Conservation (phyloP, 2,329 filamentous ascomycete species). For the Aureobasidium musti region DNA sequence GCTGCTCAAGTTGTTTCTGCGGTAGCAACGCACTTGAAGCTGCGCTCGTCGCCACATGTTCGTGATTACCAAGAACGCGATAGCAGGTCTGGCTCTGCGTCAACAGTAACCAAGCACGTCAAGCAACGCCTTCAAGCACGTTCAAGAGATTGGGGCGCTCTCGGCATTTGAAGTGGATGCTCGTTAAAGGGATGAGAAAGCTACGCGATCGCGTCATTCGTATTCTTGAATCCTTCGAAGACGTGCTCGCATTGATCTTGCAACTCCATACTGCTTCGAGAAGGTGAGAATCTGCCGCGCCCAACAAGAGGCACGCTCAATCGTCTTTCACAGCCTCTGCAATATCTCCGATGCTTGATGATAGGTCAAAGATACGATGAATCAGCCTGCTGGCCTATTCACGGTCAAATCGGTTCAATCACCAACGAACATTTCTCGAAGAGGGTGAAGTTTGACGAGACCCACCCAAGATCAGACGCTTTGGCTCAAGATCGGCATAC, state of each 20-base stretch:
- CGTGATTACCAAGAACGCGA: too few relatives aligned
- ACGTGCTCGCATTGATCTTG: background rate
- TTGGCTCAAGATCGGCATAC: conserved; percentile 7
- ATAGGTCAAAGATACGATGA: background rate
- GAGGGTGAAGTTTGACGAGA: conserved; percentile 8
- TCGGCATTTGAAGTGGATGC: background rate
- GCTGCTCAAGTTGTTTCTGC: too few relatives aligned
- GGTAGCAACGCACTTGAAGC: too few relatives aligned
- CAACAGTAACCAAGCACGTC: background rate
- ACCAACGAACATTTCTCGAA: conserved; percentile 3
- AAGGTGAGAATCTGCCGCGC: too few relatives aligned
- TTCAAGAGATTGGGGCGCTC: background rate
- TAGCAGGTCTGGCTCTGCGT: too few relatives aligned
- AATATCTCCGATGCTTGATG: background rate
- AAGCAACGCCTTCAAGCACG: background rate
- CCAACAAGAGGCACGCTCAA: background rate
- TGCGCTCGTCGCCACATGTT: too few relatives aligned
- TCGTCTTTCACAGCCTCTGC: background rate
- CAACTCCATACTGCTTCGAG: background rate
- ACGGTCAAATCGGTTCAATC: conserved; percentile 1
- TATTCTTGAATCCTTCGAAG: conserved; percentile 8
- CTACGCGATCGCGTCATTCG: conserved; percentile 22
- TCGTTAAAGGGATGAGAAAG: background rate
- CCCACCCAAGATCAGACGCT: background rate
- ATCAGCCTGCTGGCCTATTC: conserved; percentile 10